phyloP scores from a whole-genome alignment of 208 protist species.

The Leishmania braziliensis region DNA sequence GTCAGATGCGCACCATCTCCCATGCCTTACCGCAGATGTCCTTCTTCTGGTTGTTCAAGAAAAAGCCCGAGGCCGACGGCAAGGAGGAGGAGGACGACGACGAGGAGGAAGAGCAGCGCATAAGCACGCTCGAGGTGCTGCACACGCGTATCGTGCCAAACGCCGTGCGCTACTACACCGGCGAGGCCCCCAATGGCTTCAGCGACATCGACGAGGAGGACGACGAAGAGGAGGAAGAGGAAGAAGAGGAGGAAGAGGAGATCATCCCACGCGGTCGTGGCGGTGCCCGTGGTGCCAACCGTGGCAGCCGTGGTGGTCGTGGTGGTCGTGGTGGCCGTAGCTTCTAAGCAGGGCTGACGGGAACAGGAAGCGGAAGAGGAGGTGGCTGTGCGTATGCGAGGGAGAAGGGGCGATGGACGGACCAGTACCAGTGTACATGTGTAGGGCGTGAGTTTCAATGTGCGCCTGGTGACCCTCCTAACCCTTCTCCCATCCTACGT shows the following conservation, averaged over 20 bases:
- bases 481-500: neutral
- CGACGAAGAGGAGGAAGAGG: conserved; percentile 80
- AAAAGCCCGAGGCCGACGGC: conserved; percentile 23
- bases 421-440: neutral
- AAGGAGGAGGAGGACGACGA: conserved; percentile 44
- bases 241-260: conserved; percentile 43
- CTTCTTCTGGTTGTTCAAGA: conserved; percentile 85
- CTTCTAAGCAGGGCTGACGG: conserved; percentile 20
- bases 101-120: conserved; percentile 48
- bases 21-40: conserved; percentile 57
- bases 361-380: neutral
- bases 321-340: conserved; percentile 33
- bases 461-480: neutral
- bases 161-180: conserved; percentile 87
- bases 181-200: conserved; percentile 81
- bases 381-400: neutral
- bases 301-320: conserved; percentile 34
- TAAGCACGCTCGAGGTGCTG: conserved; percentile 54
- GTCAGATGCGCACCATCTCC: conserved; percentile 45
- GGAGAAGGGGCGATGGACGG: neutral
- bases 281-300: conserved; percentile 24
- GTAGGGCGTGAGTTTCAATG: neutral
- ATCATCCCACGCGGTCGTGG: conserved; percentile 44
- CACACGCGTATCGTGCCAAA: conserved; percentile 75
- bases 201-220: conserved; percentile 72